Conservation (phyloP, 768 basidiomycete species). For the Exsudoporus frostii region DNA sequence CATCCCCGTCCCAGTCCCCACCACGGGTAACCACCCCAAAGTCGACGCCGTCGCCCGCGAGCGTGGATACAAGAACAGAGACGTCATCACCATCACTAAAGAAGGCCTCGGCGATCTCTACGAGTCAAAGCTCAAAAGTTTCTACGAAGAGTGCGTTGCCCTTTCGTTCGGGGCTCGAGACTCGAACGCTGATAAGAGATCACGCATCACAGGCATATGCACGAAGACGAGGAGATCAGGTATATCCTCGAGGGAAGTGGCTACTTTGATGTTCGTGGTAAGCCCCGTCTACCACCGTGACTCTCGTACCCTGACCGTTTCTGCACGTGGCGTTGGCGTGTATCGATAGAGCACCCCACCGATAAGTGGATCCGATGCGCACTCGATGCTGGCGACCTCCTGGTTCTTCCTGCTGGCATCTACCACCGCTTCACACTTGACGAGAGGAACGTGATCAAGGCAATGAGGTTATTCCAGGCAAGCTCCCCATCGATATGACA, state of each 20-base stretch:
- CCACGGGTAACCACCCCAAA: constrained; percentile 40
- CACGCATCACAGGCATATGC: constrained; percentile 63
- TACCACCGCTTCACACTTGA: constrained; percentile 96
- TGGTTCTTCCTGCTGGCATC: constrained; percentile 86
- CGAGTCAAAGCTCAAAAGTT: constrained; percentile 76
- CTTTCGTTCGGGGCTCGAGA: background rate
- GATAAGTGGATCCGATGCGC: constrained; percentile 82
- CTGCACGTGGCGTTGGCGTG: background rate
- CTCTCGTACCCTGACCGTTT: background rate
- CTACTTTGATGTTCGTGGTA: constrained; percentile 90
- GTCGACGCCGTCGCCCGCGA: constrained; percentile 64
- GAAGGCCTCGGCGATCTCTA: constrained; percentile 79
- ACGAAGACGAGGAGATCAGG: constrained; percentile 94
- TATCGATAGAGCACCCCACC: constrained; percentile 52
- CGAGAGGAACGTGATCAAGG: constrained; percentile 65
- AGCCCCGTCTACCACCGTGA: constrained; percentile 16
- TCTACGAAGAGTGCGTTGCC: constrained; percentile 73
- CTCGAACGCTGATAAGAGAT: background rate
- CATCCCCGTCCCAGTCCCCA: constrained; percentile 54
- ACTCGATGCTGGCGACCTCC: constrained; percentile 73
- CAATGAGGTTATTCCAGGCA: constrained; percentile 84
- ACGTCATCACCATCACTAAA: constrained; percentile 73
- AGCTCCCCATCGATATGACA: constrained; percentile 3
- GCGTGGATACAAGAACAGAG: constrained; percentile 79
- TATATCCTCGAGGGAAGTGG: constrained; percentile 85